Evolutionary conservation across 2,329 filamentous ascomycete species (phyloP).

Genomic region (Chaetomiaceae sp.): DNA sequence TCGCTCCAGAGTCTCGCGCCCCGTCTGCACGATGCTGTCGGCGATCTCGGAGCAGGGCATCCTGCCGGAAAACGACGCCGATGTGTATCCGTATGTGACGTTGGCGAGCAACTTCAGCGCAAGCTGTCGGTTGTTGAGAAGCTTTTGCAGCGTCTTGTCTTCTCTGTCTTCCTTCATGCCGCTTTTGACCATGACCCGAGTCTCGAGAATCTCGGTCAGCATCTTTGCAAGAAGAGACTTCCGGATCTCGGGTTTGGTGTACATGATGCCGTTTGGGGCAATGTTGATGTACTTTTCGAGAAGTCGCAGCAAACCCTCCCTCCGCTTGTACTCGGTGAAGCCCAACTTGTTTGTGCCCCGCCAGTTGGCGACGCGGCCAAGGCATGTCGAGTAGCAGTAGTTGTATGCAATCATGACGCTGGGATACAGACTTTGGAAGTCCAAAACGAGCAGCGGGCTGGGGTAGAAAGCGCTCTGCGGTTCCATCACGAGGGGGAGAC

Average conservation of each 20-base stretch:
- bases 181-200: constrained; percentile 93
- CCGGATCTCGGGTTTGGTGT: constrained; percentile 74
- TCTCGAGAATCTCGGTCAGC: constrained; percentile 92
- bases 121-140: constrained; percentile 89
- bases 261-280: constrained; percentile 95
- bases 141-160: constrained; percentile 74
- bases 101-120: constrained; percentile 97
- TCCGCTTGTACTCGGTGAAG: constrained; percentile 77
- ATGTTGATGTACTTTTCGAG: constrained; percentile 85
- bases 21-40: constrained; percentile 96
- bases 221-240: constrained; percentile 93
- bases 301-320: constrained; percentile 67
- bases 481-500: constrained; percentile 93
- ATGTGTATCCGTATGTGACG: constrained; percentile 97
- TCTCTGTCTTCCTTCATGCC: constrained; percentile 93
- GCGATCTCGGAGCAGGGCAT: constrained; percentile 99
- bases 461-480: constrained; percentile 92
- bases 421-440: constrained; percentile 94
- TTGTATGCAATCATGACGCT: constrained; percentile 99
- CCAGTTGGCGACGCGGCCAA: constrained; percentile 81
- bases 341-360: constrained; percentile 93
- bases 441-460: constrained; percentile 81
- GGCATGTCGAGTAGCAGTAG: constrained; percentile 95
- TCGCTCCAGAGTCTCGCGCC: constrained; percentile 87
- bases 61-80: constrained; percentile 89